Evolutionary conservation across 163 green algal species (phyloP).

Genomic region (Scenedesmus sp.): DNA sequence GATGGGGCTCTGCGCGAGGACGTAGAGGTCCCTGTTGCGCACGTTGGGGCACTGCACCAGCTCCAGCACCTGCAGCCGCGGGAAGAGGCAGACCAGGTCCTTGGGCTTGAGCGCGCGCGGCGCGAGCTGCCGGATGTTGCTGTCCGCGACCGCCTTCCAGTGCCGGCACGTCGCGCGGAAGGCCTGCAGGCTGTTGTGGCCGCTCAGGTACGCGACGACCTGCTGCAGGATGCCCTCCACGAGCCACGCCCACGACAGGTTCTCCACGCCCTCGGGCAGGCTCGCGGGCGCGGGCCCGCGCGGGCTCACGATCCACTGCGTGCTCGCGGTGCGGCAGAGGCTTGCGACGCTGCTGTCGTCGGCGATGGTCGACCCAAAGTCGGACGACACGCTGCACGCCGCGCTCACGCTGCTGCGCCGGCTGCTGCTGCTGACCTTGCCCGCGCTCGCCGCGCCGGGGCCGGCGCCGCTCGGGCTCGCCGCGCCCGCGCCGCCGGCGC

Average conservation of each 20-base stretch:
- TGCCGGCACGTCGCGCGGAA: conserved; percentile 59
- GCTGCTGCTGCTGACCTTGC: conserved; percentile 43
- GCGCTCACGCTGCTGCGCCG: conserved; percentile 39
- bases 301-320: conserved; percentile 14
- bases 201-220: conserved; percentile 50
- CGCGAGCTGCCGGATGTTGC: conserved; percentile 53
- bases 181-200: conserved; percentile 18
- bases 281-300: neutral
- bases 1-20: conserved; percentile 46
- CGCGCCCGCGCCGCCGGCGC: neutral
- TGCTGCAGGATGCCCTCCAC: conserved; percentile 56
- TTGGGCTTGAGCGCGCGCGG: conserved; percentile 49
- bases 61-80: conserved; percentile 49
- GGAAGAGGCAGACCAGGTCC: conserved; percentile 56
- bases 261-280: conserved; percentile 26
- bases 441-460: neutral
- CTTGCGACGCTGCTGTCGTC: conserved; percentile 10
- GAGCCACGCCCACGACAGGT: conserved; percentile 53
- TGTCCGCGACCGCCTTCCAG: conserved; percentile 59
- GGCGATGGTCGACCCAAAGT: conserved; percentile 27
- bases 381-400: conserved; percentile 11
- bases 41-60: conserved; percentile 56
- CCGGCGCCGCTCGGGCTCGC: neutral
- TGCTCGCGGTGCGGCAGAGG: conserved; percentile 20
- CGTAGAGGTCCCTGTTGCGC: conserved; percentile 68